Percentiles rank a stretch among this genome's conserved stretches.
These are phyloP conservation scores for Diaporthe destruens DNA, from an alignment of 2,329 filamentous ascomycete genomes.

Conservation along the genomic window DNA sequence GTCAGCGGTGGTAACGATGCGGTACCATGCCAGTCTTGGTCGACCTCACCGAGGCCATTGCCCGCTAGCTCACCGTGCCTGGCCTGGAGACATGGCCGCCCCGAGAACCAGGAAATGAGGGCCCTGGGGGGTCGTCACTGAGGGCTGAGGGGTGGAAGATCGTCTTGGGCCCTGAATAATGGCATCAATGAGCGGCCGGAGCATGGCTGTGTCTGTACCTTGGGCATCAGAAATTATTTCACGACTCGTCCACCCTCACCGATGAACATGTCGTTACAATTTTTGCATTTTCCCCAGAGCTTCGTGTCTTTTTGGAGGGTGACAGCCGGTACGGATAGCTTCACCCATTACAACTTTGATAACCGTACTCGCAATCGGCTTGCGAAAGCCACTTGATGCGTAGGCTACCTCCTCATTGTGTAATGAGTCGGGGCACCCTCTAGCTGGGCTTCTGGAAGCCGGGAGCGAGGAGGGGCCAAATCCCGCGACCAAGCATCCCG, in stretches of 20 bases:
- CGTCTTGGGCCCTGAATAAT: conserved; percentile 18
- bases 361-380: conserved; percentile 3
- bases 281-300: conserved; percentile 5
- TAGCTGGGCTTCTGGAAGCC: conserved; percentile 26
- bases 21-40: conserved; percentile 29
- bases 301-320: not conserved
- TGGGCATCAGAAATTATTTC: not conserved
- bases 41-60: conserved; percentile 27
- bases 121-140: not conserved
- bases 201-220: not conserved
- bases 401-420: not conserved
- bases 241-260: conserved; percentile 14
- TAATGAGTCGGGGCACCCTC: conserved; percentile 2
- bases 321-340: not conserved
- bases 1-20: conserved; percentile 11
- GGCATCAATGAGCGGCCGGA: not conserved
- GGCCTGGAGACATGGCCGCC: not conserved
- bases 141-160: not conserved
- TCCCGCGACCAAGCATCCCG: conserved; percentile 16
- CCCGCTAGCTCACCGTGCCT: conserved; percentile 19
- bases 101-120: conserved; percentile 22
- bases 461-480: conserved; percentile 7
- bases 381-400: conserved; percentile 23
- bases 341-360: not conserved
- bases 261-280: conserved; percentile 27